Evolutionary conservation across 257 asterid genomes (phyloP), one percentile per base, ranked within the genome.

Genomic region (Jacaranda mimosifolia): DNA sequence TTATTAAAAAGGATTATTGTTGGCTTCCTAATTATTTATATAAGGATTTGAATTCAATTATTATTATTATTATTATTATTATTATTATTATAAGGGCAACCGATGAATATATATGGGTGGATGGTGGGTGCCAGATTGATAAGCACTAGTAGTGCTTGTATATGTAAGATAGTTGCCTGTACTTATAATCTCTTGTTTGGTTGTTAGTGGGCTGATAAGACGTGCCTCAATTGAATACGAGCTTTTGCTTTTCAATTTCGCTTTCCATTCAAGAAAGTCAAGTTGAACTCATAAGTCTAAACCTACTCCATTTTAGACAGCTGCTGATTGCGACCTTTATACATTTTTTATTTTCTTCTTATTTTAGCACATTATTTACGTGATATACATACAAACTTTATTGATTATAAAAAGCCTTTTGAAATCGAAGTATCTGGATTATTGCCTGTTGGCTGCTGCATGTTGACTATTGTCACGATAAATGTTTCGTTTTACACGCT

Each of bases 211-310:
- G 52, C 18, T 77, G 85, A 82, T 77, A 82, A 78, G 80, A 70
- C 86, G 88, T 81, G 86, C 43, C 0, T n/a, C 52, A 85, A 18
- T 83, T 85, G 88, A 75, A 83, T 77, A 83, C 48, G 88, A 52
- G 46, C 63, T 0, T 0, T 17, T 9, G 76, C 82, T 72, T 87
- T 83, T 85, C 87, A 81, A 77, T n/a, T 53, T 77, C 58, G 63
- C 43, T 56, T 80, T 77, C 68, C 71, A 36, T 60, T 68, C 12
- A 4, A 45, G 17, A 67, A 79, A 66, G 66, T 76, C 70, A 72
- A 79, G 55, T 72, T 67, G 74, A 59, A 56, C 78, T 62, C 17
- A 6, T 19, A 55, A 18, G 5, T 62, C 83, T n/a, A 19, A 67
- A 67, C 82, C 63, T 39, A 49, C 39, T 59, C 32, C 4, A 19